Base-by-base conservation (phyloP, 2,329 filamentous ascomycete genomes). In the Fusarium siculi region DNA sequence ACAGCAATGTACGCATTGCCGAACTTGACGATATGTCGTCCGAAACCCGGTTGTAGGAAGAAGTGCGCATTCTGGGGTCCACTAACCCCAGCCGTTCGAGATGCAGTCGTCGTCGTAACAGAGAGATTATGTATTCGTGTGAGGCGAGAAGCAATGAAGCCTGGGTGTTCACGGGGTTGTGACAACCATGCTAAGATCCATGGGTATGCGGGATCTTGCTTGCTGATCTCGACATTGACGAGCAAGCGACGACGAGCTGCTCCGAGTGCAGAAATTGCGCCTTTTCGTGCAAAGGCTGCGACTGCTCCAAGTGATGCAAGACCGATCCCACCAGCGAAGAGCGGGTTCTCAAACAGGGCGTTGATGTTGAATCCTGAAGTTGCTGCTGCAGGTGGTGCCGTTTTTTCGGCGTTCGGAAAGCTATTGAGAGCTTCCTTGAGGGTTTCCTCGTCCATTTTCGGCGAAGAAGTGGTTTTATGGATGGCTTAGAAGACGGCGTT, bases 131-230 rank as follows among this genome's bases (percentile, higher is more conserved):
- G 88, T 74, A 90, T 87, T 75, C 88, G 85, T 10, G 89, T 91
- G 58, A 92, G 80, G 44, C 86, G 87, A 36, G 85, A 87, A 25
- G 87, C 86, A 40, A 92, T 83, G 78, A 87, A 92, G 69, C 87
- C 93, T 75, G 78, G 85, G 79, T 86, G 82, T 61, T 91, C 88
- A 57, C 95, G 93, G 73, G 94, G 94, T 63, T 94, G 89, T 11
- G 95, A 95, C 81, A 99, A 93, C 95, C 96, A 99, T 73, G 95
- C 92, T 15, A 99, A 87, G 46, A 99, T 91, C 96, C 95, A 98
- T 44, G 91, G 91, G 81, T 98, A 99, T 4, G 96, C 95, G 49
- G 94, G 91, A 83, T 99, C 96, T 78, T 96, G 93, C 80, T 94
- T 93, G 81, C 93, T 96, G 82, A 99, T 97, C 83, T 99, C 96